These are phyloP conservation scores for Tricholoma terreum DNA, from an alignment of 768 basidiomycete species.

Conservation along the genomic window DNA sequence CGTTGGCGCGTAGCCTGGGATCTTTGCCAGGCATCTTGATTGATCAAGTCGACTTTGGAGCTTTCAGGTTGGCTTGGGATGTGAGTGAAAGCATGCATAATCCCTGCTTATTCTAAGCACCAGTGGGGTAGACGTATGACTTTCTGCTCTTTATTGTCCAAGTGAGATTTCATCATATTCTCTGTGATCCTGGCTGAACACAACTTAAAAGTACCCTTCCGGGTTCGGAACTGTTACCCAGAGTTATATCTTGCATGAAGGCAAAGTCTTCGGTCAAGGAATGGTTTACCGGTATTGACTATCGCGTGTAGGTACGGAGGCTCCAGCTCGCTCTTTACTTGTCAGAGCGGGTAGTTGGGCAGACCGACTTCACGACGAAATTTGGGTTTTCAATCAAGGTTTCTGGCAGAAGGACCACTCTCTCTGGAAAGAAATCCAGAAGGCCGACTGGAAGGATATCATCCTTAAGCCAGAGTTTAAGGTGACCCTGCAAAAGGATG, in stretches of 20 bases:
- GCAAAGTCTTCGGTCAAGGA: slow-evolving; percentile 20
- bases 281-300: neutral
- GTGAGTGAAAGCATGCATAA: slow-evolving; percentile 33
- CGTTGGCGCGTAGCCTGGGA: slow-evolving; percentile 41
- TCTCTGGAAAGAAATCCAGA: slow-evolving; percentile 62
- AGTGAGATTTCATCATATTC: slow-evolving; percentile 32
- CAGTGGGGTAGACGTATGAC: slow-evolving; percentile 42
- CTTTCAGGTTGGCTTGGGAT: slow-evolving; percentile 57
- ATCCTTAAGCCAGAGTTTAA: slow-evolving; percentile 73
- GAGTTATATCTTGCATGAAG: slow-evolving; percentile 60
- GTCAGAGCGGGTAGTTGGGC: slow-evolving; percentile 50
- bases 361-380: slow-evolving; percentile 58
- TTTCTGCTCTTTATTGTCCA: slow-evolving; percentile 52
- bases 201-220: slow-evolving; percentile 26
- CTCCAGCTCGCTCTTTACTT: slow-evolving; percentile 48
- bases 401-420: slow-evolving; percentile 61
- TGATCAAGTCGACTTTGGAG: slow-evolving; percentile 50
- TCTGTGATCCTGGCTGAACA: neutral
- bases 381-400: slow-evolving; percentile 75
- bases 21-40: slow-evolving; percentile 49
- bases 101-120: neutral
- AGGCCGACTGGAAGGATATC: slow-evolving; percentile 71
- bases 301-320: slow-evolving; percentile 38
- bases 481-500: slow-evolving; percentile 62
- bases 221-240: slow-evolving; percentile 28